Base-by-base conservation (phyloP, 441 rosid species). In the Sinapis alba region DNA sequence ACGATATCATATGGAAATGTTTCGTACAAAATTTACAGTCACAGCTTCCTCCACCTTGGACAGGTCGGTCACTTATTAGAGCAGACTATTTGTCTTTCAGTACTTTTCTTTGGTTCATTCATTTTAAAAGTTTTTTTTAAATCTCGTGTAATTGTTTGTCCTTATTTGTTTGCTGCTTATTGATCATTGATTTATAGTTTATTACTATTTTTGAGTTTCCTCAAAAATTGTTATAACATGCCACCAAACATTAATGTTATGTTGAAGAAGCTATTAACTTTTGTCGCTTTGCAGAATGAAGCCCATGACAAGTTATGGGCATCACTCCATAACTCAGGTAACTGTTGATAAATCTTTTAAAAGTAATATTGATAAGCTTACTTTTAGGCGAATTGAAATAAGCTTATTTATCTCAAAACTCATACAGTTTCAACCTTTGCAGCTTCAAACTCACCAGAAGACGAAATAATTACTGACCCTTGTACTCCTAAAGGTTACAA, bases 31-130 rank as follows among this genome's bases (percentile, higher is more conserved):
- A 86, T 93, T 79, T 93, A 89, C 62, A 93, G 91, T 83, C 93
- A 93, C 76, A 93, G 97, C 82, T 90, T 90, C 80, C 98, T 93
- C 78, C 87, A 87, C 78, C 84, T 84, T 64, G 98, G 98, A 51
- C 98, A 83, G 97, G 98, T 90, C 83, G 97, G 98, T 90, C 83
- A 71, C 16, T 6, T 63, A 54, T 54, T 4, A 67, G 38, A 13
- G 7, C 47, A 21, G 67, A 62, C 18, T 21, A 27, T 11, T 34
- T 64, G 4, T 19, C 13, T 59, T 24, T 19, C 8, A 72, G 19
- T 13, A 15, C 63, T 54, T 18, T 30, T 53, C 30, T 68, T 34
- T 63, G 20, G 9, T 26, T 20, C 60, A 53, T 21, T 54, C n/a
- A 20, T 21, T 54, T 43, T 15, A 7, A 41, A 71, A 16, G 26